These are phyloP conservation scores for Aureobasidium sp. DNA, from an alignment of 2,329 filamentous ascomycete genomes.

Conservation along the genomic window DNA sequence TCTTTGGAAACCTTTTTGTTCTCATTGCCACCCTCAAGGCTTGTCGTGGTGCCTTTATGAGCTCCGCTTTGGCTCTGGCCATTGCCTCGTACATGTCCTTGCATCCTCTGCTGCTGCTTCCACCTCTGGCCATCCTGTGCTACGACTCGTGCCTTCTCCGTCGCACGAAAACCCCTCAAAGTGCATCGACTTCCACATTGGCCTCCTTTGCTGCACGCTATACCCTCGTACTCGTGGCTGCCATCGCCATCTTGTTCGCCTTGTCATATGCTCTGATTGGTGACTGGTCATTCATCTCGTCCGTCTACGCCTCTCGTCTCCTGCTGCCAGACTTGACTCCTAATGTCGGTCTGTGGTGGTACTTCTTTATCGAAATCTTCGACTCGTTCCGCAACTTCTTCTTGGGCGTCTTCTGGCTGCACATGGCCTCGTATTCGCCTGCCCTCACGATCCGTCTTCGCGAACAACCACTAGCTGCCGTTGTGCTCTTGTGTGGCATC, in stretches of 20 bases:
- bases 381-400: slow-evolving; percentile 97
- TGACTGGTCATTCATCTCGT: slow-evolving; percentile 80
- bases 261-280: slow-evolving; percentile 68
- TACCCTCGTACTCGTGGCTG: slow-evolving; percentile 46
- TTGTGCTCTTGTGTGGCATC: slow-evolving; percentile 78
- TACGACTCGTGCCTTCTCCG: slow-evolving; percentile 49
- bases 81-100: slow-evolving; percentile 88
- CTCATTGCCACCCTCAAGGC: slow-evolving; percentile 78
- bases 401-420: slow-evolving; percentile 95
- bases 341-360: slow-evolving; percentile 98
- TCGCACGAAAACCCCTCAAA: background rate
- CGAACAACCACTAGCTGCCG: slow-evolving; percentile 76
- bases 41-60: slow-evolving; percentile 61
- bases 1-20: slow-evolving; percentile 84
- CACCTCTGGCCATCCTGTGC: slow-evolving; percentile 72
- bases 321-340: slow-evolving; percentile 87
- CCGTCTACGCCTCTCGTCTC: slow-evolving; percentile 89
- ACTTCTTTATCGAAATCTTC: slow-evolving; percentile 99
- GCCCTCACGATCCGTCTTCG: slow-evolving; percentile 77
- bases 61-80: slow-evolving; percentile 75
- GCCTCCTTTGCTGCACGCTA: slow-evolving; percentile 41
- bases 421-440: slow-evolving; percentile 82
- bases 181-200: background rate
- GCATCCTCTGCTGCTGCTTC: slow-evolving; percentile 81
- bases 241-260: slow-evolving; percentile 56